phyloP scores from a whole-genome alignment of 148 eudicot genomes.

The Silene conica region DNA sequence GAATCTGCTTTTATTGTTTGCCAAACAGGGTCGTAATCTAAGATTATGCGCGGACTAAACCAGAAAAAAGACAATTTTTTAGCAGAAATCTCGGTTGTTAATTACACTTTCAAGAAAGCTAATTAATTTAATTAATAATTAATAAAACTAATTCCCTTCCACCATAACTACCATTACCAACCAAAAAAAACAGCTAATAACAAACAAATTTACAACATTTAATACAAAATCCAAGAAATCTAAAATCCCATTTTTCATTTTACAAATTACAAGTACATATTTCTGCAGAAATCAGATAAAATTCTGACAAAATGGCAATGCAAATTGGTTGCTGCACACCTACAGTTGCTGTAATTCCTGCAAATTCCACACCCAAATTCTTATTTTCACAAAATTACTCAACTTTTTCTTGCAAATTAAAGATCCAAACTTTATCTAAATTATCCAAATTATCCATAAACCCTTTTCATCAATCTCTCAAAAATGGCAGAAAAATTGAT shows the following conservation, averaged over 20 bases:
- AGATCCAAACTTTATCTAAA: neutral
- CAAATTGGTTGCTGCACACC: constrained; percentile 13
- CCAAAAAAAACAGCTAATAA: neutral
- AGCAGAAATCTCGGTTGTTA: no score
- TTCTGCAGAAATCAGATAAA: neutral
- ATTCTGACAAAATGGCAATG: constrained; percentile 13
- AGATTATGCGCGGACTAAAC: no score
- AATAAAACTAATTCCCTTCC: no score
- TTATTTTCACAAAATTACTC: neutral
- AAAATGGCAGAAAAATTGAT: constrained; percentile 21
- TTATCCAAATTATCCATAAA: constrained; percentile 11
- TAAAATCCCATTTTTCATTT: neutral
- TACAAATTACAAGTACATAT: neutral
- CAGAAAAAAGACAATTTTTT: no score
- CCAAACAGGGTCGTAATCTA: no score
- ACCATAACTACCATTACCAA: neutral
- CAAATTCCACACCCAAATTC: constrained; percentile 13
- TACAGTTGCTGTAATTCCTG: neutral
- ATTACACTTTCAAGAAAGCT: no score
- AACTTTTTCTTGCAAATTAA: neutral
- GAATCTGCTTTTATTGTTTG: no score
- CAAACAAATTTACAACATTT: neutral
- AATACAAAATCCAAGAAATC: neutral
- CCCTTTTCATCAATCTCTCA: constrained; percentile 21
- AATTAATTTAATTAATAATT: no score